Percentiles rank a stretch among this genome's conserved stretches.
These are phyloP conservation scores for Phaeosphaeriaceae sp. DNA, from an alignment of 2,329 filamentous ascomycete genomes.

Conservation along the genomic window DNA sequence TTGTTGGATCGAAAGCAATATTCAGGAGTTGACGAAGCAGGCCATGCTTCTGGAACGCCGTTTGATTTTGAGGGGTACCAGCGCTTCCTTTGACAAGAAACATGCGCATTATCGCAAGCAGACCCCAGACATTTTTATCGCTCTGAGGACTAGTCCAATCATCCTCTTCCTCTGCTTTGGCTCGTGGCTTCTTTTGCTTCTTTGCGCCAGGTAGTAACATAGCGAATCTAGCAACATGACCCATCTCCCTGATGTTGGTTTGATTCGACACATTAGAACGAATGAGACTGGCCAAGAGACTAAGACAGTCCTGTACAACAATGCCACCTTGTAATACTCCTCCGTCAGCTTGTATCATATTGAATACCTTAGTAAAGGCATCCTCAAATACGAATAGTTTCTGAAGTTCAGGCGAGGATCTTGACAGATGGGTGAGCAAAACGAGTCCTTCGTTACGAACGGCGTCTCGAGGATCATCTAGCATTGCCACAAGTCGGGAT, in stretches of 20 bases:
- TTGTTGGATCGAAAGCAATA: conserved; percentile 76
- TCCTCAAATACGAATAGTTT: conserved; percentile 96
- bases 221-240: conserved; percentile 75
- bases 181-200: conserved; percentile 60
- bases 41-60: conserved; percentile 82
- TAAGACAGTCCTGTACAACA: conserved; percentile 90
- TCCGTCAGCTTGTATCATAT: conserved; percentile 81
- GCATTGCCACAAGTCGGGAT: conserved; percentile 78
- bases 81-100: conserved; percentile 83
- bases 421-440: conserved; percentile 87
- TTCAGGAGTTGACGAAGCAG: conserved; percentile 80
- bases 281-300: conserved; percentile 86
- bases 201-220: conserved; percentile 69
- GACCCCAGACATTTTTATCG: conserved; percentile 90
- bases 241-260: conserved; percentile 89
- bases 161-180: conserved; percentile 65
- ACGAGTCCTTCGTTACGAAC: conserved; percentile 82
- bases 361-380: conserved; percentile 86
- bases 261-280: conserved; percentile 90
- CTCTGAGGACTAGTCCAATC: conserved; percentile 78
- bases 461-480: conserved; percentile 86
- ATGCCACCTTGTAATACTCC: conserved; percentile 82
- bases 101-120: conserved; percentile 83
- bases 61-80: conserved; percentile 82
- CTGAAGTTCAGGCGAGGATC: conserved; percentile 84